Base-by-base conservation (phyloP, 805 yeast genomes). In the Cyberlindnera maclurae region DNA sequence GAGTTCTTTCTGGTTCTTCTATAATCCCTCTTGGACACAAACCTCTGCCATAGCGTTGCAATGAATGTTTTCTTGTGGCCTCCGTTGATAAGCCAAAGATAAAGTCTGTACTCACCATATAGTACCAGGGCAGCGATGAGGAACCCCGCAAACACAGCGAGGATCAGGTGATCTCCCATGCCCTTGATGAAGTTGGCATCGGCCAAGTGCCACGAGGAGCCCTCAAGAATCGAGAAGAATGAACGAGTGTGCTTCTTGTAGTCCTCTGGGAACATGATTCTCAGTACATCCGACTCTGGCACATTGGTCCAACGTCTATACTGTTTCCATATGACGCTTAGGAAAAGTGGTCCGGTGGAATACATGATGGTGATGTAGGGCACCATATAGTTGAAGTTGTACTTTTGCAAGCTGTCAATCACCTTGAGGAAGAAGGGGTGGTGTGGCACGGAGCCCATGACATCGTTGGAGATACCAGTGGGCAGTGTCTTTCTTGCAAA, bases 361-460 rank as follows among this genome's bases (percentile, higher is more conserved):
- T 77, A 82, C 96, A 89, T 86, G 58, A 89, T 87, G 26, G 96
- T 87, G 44, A 88, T 66, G 63, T 89, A 89, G 12, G 96, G 95
- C 13, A 86, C 77, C 28, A 82, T 62, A 83, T 94, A 87, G 60
- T 84, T 82, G 33, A 64, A 57, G 54, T 86, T 77, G 55, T 75
- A 81, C 37, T 62, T 67, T 44, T 77, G 61, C 43, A 89, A 67
- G 34, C 73, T 73, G 44, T 80, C 82, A 43, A 86, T 71, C 13
- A 73, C 82, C 54, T 79, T 79, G 34, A 71, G 58, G 65, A 85
- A 86, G 62, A 88, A 85, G 3, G 96, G 95, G 60, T 89, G 97
- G 35, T 70, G 67, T 26, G 94, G 95, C 11, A 82, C 80, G 3
- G 90, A 67, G 10, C 95, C 96, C 95, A 89, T 83, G 12, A 88